These are phyloP conservation scores for Fraxinus albicans DNA, from an alignment of 305 asterid species.

Conservation along the genomic window DNA sequence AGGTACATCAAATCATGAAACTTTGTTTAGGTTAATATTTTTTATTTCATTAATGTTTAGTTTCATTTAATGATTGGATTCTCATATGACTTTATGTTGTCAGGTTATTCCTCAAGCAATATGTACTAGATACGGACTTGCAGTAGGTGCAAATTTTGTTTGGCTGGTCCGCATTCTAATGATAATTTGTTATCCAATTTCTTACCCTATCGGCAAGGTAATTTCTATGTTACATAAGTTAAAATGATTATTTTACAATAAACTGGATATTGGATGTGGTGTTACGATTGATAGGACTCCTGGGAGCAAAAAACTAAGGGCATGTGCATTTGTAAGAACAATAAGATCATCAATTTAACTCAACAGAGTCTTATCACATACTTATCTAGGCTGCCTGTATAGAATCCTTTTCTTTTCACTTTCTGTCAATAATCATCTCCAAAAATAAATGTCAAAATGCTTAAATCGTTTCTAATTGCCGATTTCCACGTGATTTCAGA, in stretches of 20 bases:
- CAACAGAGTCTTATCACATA: neutral
- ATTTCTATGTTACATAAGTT: conserved; percentile 6
- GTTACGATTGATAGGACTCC: neutral
- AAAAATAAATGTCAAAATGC: neutral
- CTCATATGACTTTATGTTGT: conserved; percentile 22
- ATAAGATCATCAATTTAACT: neutral
- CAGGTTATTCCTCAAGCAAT: conserved; percentile 96
- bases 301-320: conserved; percentile 4
- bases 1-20: conserved; percentile 39
- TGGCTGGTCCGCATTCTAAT: conserved; percentile 81
- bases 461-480: neutral
- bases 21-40: neutral
- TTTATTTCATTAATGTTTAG: neutral
- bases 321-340: conserved; percentile 9
- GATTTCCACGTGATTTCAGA: neutral
- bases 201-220: conserved; percentile 94
- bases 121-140: conserved; percentile 92
- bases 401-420: neutral
- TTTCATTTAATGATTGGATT: conserved; percentile 12
- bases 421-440: neutral
- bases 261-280: conserved; percentile 14
- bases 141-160: conserved; percentile 77
- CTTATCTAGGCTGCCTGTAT: neutral
- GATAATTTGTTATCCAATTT: conserved; percentile 64
- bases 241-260: conserved; percentile 9